These are phyloP conservation scores for Pestalotiopsis sp. DNA, from an alignment of 2,329 filamentous ascomycete species.

Conservation along the genomic window DNA sequence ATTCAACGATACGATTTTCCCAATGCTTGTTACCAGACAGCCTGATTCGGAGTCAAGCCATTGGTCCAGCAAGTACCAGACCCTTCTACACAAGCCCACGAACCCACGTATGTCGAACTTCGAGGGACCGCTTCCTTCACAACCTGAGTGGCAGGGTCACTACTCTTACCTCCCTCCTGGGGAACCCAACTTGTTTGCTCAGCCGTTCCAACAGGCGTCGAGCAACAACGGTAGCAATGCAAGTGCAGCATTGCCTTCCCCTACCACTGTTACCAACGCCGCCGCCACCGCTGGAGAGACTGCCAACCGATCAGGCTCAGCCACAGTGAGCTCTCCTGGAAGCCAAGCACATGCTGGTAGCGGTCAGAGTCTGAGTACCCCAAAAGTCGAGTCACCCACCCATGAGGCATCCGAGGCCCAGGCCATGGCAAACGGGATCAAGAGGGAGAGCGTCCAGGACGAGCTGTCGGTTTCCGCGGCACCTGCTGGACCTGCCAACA, in stretches of 20 bases:
- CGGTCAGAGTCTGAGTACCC: constrained; percentile 43
- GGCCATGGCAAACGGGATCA: constrained; percentile 38
- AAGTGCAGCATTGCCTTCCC: constrained; percentile 36
- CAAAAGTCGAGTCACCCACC: constrained; percentile 41
- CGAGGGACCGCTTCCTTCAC: constrained; percentile 53
- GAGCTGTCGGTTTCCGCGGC: constrained; percentile 43
- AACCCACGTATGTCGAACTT: constrained; percentile 62
- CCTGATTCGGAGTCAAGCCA: constrained; percentile 56
- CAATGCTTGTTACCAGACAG: constrained; percentile 61
- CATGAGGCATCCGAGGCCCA: constrained; percentile 37
- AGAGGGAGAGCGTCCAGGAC: constrained; percentile 40
- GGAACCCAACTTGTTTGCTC: constrained; percentile 48
- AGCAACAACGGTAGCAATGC: constrained; percentile 38
- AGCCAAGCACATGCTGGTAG: constrained; percentile 40
- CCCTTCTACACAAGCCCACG: constrained; percentile 45
- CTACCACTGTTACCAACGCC: constrained; percentile 34
- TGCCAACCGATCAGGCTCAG: constrained; percentile 57
- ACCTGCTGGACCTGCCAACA: constrained; percentile 40
- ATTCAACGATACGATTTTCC: constrained; percentile 30
- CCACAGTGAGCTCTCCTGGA: constrained; percentile 33
- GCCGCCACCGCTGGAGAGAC: constrained; percentile 57
- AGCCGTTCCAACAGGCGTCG: constrained; percentile 45
- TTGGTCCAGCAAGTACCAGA: constrained; percentile 59
- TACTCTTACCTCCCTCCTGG: constrained; percentile 52
- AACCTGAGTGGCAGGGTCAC: constrained; percentile 60